A percentile compares a stretch with the other conserved stretches of the same genome.
Evolutionary conservation across 345 rosid species (phyloP).

Genomic region (Moricandia arvensis): DNA sequence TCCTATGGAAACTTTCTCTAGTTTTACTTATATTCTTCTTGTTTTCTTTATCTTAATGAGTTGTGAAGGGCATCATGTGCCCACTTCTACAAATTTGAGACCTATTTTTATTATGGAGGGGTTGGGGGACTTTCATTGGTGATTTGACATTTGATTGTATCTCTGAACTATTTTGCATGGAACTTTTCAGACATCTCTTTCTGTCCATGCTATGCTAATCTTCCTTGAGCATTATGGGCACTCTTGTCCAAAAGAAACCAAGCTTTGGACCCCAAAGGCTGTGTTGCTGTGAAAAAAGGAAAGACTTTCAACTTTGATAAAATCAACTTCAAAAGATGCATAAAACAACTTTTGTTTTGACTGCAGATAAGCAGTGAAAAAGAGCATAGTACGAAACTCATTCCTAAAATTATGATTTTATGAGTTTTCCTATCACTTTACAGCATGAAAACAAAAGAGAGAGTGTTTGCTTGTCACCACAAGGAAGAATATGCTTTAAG

Average conservation of each 20-base stretch:
- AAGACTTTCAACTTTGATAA: neutral
- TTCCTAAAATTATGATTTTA: neutral
- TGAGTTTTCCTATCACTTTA: conserved; percentile 23
- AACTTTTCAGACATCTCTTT: neutral
- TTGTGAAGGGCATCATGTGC: neutral
- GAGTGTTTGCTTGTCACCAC: conserved; percentile 6
- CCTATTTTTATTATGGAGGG: neutral
- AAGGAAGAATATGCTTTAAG: conserved; percentile 10
- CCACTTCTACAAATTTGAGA: neutral
- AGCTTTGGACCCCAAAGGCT: neutral
- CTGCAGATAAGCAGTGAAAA: neutral
- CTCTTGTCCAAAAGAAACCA: neutral
- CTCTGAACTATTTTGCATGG: neutral
- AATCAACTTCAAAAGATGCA: neutral
- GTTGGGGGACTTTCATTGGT: neutral
- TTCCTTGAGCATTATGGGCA: neutral
- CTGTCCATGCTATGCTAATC: too few relatives aligned
- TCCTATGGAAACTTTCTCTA: neutral
- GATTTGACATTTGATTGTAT: neutral
- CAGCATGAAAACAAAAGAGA: neutral
- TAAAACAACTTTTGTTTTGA: neutral
- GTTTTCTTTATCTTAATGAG: neutral
- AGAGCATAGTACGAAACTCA: conserved; percentile 1
- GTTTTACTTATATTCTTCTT: neutral
- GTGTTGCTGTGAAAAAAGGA: neutral